Evolutionary conservation across 768 basidiomycete genomes (phyloP).

Genomic region (Boletus subcaerulescens): DNA sequence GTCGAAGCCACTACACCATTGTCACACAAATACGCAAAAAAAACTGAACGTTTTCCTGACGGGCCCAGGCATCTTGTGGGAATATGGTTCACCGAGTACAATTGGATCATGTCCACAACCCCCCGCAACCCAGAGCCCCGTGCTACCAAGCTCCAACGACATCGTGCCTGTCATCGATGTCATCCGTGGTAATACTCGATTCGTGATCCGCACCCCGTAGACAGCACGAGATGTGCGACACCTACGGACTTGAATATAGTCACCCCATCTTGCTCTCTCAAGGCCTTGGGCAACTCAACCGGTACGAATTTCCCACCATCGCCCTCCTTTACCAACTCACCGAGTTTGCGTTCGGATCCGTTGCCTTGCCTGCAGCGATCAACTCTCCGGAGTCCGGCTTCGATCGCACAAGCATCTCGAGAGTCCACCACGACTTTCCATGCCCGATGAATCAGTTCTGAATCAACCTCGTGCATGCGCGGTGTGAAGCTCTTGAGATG

Average conservation of each 20-base stretch:
- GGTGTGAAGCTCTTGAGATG: constrained; percentile 82
- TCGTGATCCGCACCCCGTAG: constrained; percentile 48
- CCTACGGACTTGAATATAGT: constrained; percentile 91
- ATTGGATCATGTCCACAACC: constrained; percentile 44
- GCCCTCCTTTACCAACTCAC: constrained; percentile 46
- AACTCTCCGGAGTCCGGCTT: constrained; percentile 90
- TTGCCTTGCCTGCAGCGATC: constrained; percentile 46
- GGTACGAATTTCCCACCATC: constrained; percentile 8
- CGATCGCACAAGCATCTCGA: constrained; percentile 59
- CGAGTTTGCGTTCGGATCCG: constrained; percentile 45
- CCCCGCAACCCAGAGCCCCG: constrained; percentile 57
- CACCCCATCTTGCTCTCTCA: constrained; percentile 41
- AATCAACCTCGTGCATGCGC: constrained; percentile 74
- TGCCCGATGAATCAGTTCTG: constrained; percentile 52
- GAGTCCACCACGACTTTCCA: constrained; percentile 72
- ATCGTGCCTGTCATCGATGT: neutral
- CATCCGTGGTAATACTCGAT: constrained; percentile 44
- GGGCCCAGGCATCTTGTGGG: constrained; percentile 52
- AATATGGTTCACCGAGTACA: constrained; percentile 65
- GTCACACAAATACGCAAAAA: too few species aligned
- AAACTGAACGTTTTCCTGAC: neutral
- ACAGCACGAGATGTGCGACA: constrained; percentile 67
- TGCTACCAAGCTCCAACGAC: constrained; percentile 30
- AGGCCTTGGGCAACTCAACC: constrained; percentile 10
- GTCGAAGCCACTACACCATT: too few species aligned